These are phyloP conservation scores for Mucor mucedo DNA, from an alignment of 371 early-diverging fungal species.

Conservation along the genomic window DNA sequence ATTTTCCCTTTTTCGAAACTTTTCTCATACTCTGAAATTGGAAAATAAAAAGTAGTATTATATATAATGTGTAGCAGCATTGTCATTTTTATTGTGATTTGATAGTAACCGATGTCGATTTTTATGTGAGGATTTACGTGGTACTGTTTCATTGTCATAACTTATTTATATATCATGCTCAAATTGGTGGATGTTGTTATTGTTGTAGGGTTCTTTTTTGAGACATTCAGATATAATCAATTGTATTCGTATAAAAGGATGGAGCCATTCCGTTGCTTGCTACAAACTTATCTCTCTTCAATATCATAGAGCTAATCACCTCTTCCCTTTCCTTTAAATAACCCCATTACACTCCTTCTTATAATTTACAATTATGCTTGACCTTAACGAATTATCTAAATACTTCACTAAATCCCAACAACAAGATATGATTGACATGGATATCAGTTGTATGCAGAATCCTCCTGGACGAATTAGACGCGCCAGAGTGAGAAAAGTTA, in stretches of 20 bases:
- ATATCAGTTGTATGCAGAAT: neutral
- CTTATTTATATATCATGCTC: neutral
- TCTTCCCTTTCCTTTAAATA: slow-evolving; percentile 10
- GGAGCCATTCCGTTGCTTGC: too few relatives aligned
- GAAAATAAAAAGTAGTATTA: neutral
- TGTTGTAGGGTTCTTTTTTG: neutral
- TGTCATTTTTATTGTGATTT: too few relatives aligned
- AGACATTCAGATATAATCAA: neutral
- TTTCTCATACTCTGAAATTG: neutral
- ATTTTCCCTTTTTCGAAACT: slow-evolving; percentile 14
- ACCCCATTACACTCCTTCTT: slow-evolving; percentile 18
- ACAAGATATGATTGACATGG: slow-evolving; percentile 18
- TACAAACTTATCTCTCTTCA: neutral
- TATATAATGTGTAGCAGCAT: neutral
- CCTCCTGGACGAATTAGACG: slow-evolving; percentile 22
- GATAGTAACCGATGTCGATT: neutral
- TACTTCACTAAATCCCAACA: slow-evolving; percentile 15
- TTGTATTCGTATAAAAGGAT: neutral
- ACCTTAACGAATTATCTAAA: slow-evolving; percentile 7
- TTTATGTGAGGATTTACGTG: neutral
- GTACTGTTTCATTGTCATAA: neutral
- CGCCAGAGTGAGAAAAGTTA: slow-evolving; percentile 24
- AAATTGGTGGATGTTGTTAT: slow-evolving; percentile 6
- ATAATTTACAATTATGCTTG: neutral
- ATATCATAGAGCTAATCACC: neutral